Evolutionary conservation across 2,329 filamentous ascomycete genomes (phyloP), one percentile per base, ranked within the genome.

Genomic region (Hortaea werneckii): DNA sequence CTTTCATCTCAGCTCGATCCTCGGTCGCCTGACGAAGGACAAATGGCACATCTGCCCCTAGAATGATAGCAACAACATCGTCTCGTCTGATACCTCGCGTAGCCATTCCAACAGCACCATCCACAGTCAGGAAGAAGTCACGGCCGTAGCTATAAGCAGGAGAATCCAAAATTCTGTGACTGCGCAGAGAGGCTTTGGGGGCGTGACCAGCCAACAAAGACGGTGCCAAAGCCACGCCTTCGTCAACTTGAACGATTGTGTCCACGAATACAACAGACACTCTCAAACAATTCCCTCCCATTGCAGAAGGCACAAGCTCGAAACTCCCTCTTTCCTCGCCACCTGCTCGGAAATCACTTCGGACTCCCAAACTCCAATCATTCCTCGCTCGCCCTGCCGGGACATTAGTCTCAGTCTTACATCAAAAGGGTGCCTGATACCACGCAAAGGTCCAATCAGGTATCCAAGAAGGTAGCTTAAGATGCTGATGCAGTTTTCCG

Each of bases 381-480:
- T 59, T 50, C 40, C 48, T 53, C 1, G 45, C 49, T n/a, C 45
- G 37, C 1, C 47, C 41, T 7, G 48, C 50, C 7, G 50, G 41
- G 35, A 61, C 50, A 29, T 58, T 60, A 8, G 57, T 50, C 0
- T 46, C 39, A 1, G 57, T 50, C 29, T 52, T 55, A 32, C 53
- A 54, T 56, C 56, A 61, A 10, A 60, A 43, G 2, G 58, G 59
- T 6, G 58, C 57, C 8, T 59, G 48, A 40, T 59, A 51, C 59
- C 59, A 61, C 0, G 50, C 41, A 26, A 48, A 52, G 5, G 58
- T 57, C 58, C 54, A 64, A 40, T 62, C 59, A 6, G 63, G 63
- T 0, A 64, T 56, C 62, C 61, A 66, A 20, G 20, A 20, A 20
- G 20, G 20, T 6, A 58, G 61, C 2, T 60, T 58, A 12, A 64